phyloP scores from a whole-genome alignment of 306 rosid species.

The Rosa multiflora region DNA sequence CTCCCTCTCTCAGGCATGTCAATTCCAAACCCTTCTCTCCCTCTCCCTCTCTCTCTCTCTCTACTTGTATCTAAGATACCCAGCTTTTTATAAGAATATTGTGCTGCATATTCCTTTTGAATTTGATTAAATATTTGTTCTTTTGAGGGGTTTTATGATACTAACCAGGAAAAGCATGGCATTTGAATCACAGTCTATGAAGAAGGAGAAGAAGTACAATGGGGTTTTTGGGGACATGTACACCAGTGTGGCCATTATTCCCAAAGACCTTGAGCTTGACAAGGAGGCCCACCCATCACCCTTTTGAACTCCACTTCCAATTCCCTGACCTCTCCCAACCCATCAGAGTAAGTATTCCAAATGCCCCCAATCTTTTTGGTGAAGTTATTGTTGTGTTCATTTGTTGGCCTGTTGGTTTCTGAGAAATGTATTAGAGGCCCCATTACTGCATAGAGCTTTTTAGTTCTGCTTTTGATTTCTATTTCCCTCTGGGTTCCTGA shows the following conservation, averaged over 20 bases:
- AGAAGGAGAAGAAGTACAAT: slow-evolving; percentile 45
- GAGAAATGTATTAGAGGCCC: background rate
- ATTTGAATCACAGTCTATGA: slow-evolving; percentile 48
- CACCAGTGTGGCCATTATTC: slow-evolving; percentile 43
- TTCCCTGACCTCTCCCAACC: slow-evolving; percentile 52
- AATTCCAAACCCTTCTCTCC: slow-evolving; percentile 13
- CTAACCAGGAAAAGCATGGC: slow-evolving; percentile 40
- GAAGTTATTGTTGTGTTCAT: background rate
- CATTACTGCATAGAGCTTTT: background rate
- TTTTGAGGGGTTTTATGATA: slow-evolving; percentile 4
- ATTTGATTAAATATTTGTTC: slow-evolving; percentile 3
- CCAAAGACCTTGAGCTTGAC: too few species aligned
- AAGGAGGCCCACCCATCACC: too few species aligned
- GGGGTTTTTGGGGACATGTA: slow-evolving; percentile 58
- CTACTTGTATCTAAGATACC: background rate
- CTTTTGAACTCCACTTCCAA: slow-evolving; percentile 48
- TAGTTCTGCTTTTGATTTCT: background rate
- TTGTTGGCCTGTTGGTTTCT: slow-evolving; percentile 9
- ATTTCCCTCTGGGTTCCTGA: background rate
- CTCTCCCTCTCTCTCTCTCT: background rate
- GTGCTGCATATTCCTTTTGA: slow-evolving; percentile 2
- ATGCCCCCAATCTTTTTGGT: background rate
- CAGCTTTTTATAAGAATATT: background rate
- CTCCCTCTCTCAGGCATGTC: slow-evolving; percentile 57
- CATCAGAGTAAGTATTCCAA: slow-evolving; percentile 25